phyloP scores from a whole-genome alignment of 805 yeast genomes.

The Clavispora santaluciae region DNA sequence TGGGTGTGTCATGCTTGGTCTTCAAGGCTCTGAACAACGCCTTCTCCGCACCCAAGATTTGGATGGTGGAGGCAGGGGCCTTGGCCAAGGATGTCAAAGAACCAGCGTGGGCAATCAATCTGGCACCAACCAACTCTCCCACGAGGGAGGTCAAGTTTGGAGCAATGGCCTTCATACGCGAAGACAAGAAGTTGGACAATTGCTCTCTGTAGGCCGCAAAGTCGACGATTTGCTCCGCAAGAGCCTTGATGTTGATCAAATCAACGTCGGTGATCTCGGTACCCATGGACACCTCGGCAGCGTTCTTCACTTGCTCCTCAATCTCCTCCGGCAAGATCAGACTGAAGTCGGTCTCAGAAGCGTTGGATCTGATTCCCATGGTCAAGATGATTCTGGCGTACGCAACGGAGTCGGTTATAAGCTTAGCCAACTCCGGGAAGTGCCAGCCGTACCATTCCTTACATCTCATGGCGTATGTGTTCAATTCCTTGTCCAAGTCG shows the following conservation, averaged over 20 bases:
- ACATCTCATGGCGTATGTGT: slow-evolving; percentile 97
- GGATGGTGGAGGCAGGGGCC: slow-evolving; percentile 99
- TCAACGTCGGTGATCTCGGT: slow-evolving; percentile 94
- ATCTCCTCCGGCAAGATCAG: slow-evolving; percentile 44
- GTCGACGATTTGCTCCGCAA: slow-evolving; percentile 95
- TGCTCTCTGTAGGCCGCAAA: slow-evolving; percentile 96
- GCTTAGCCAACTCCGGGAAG: slow-evolving; percentile 98
- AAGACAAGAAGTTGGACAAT: slow-evolving; percentile 80
- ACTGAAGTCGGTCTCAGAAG: slow-evolving; percentile 77
- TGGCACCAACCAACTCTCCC: slow-evolving; percentile 98
- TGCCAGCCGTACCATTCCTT: slow-evolving; percentile 99
- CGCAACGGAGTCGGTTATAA: slow-evolving; percentile 92
- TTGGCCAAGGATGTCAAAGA: slow-evolving; percentile 93
- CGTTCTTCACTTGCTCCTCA: slow-evolving; percentile 69
- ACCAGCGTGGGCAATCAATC: slow-evolving; percentile 97
- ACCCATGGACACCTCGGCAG: slow-evolving; percentile 99
- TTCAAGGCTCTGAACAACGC: slow-evolving; percentile 93
- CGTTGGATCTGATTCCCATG: slow-evolving; percentile 93
- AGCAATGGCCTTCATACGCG: slow-evolving; percentile 98
- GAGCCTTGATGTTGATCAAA: slow-evolving; percentile 77
- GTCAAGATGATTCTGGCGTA: slow-evolving; percentile 89
- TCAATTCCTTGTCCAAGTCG: slow-evolving; percentile 94
- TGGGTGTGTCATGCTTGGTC: slow-evolving; percentile 96
- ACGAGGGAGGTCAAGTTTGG: slow-evolving; percentile 95
- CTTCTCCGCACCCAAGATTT: slow-evolving; percentile 96